A percentile compares a stretch with the other conserved stretches of the same genome.
Conservation (phyloP, 2,329 filamentous ascomycete species). For the Fusarium tuaranense region DNA sequence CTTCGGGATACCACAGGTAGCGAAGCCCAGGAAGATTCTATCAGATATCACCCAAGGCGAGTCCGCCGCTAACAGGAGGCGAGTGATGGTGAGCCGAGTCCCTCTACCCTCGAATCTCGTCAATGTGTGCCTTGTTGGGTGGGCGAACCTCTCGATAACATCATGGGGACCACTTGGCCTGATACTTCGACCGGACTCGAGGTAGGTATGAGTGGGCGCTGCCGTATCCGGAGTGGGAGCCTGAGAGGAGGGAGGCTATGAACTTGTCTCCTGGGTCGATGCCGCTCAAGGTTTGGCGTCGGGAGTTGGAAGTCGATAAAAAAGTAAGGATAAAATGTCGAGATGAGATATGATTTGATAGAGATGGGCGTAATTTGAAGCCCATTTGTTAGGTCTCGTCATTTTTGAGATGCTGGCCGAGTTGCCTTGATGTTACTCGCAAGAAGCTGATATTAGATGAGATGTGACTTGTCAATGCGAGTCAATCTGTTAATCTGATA, state of each 20-base stretch:
- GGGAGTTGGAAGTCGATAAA: conserved; percentile 27
- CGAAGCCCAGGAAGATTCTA: neutral
- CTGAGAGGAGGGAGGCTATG: conserved; percentile 37
- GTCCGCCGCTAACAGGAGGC: neutral
- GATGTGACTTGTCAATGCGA: neutral
- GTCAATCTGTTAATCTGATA: neutral
- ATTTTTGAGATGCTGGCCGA: neutral
- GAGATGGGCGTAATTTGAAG: neutral
- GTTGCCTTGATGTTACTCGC: neutral
- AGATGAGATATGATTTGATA: neutral
- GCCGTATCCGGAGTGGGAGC: conserved; percentile 32
- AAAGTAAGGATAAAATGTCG: conserved; percentile 9
- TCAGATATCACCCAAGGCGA: neutral
- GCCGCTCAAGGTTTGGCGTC: conserved; percentile 41
- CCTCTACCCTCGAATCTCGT: neutral
- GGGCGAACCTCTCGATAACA: neutral
- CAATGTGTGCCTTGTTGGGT: neutral
- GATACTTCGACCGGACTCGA: conserved; percentile 1
- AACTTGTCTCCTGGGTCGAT: conserved; percentile 36
- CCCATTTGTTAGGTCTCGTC: neutral
- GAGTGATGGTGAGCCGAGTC: neutral
- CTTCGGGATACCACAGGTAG: neutral
- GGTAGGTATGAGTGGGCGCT: conserved; percentile 56
- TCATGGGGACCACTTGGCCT: neutral
- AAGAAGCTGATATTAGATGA: neutral